These are phyloP conservation scores for Trametes punicea DNA, from an alignment of 768 basidiomycete species.

Conservation along the genomic window DNA sequence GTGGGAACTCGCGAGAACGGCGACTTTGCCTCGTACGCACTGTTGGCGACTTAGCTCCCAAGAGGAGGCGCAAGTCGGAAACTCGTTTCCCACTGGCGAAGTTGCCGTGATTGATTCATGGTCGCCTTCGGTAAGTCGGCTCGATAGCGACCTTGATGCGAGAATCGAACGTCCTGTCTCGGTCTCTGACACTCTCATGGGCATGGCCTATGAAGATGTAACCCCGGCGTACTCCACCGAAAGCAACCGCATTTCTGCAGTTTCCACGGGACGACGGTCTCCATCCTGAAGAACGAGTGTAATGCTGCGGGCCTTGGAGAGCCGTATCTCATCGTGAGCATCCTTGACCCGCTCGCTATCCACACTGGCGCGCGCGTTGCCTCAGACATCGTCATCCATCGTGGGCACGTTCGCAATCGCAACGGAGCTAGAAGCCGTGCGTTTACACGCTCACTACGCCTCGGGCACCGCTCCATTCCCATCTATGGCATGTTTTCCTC, in stretches of 20 bases:
- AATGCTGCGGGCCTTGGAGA: neutral
- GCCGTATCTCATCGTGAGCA: neutral
- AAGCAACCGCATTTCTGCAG: neutral
- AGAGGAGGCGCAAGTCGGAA: too few relatives aligned
- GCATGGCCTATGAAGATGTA: neutral
- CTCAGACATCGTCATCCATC: too few relatives aligned
- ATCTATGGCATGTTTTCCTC: neutral
- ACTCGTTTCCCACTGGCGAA: too few relatives aligned
- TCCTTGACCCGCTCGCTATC: neutral
- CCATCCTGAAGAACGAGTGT: neutral
- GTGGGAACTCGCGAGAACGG: neutral
- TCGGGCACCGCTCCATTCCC: neutral
- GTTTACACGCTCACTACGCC: too few relatives aligned
- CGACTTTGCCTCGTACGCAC: neutral
- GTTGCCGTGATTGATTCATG: too few relatives aligned
- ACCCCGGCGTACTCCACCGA: neutral
- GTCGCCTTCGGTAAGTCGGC: too few relatives aligned
- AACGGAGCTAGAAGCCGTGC: too few relatives aligned
- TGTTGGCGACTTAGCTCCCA: too few relatives aligned
- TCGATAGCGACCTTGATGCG: too few relatives aligned
- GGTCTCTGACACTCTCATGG: too few relatives aligned
- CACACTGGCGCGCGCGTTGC: neutral
- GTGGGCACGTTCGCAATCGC: too few relatives aligned
- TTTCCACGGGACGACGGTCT: neutral
- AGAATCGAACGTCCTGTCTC: too few relatives aligned